These are phyloP conservation scores for Sporisorium scitamineum DNA, from an alignment of 1,284 basidiomycete species.

Conservation along the genomic window DNA sequence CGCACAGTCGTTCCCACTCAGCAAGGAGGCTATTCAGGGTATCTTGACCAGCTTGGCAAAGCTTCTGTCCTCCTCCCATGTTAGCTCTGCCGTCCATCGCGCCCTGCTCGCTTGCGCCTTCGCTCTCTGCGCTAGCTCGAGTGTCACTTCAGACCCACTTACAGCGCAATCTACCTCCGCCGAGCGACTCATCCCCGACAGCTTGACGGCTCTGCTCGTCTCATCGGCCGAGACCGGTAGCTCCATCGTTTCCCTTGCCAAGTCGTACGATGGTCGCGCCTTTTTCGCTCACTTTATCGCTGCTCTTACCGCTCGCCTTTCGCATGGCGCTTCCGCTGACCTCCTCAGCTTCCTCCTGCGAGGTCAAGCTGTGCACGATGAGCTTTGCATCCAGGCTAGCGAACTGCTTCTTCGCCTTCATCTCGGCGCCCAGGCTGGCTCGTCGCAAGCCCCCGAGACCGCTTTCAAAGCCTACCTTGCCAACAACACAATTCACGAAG, in stretches of 20 bases:
- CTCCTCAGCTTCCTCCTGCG: slow-evolving; percentile 42
- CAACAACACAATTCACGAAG: slow-evolving; percentile 16
- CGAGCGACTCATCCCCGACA: slow-evolving; percentile 44
- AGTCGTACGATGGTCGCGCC: slow-evolving; percentile 46
- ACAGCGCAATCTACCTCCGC: slow-evolving; percentile 16
- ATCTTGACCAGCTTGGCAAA: slow-evolving; percentile 49
- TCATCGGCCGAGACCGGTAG: slow-evolving; percentile 27
- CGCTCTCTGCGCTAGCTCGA: slow-evolving; percentile 54
- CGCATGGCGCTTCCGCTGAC: slow-evolving; percentile 25
- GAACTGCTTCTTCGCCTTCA: slow-evolving; percentile 43
- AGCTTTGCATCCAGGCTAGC: slow-evolving; percentile 22
- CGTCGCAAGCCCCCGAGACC: slow-evolving; percentile 28
- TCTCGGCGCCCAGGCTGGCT: slow-evolving; percentile 17
- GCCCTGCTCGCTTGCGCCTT: slow-evolving; percentile 54
- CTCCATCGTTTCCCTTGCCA: slow-evolving; percentile 27
- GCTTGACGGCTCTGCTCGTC: slow-evolving; percentile 39
- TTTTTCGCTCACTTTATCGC: slow-evolving; percentile 51
- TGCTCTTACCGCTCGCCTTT: slow-evolving; percentile 36
- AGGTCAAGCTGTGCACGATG: slow-evolving; percentile 27
- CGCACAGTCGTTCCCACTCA: slow-evolving; percentile 57
- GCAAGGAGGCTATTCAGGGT: slow-evolving; percentile 54
- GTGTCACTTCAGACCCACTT: slow-evolving; percentile 28
- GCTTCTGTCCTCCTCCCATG: slow-evolving; percentile 17
- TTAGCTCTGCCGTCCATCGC: slow-evolving; percentile 33
- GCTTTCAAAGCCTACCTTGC: slow-evolving; percentile 34